Base-by-base conservation (phyloP, 306 rosid genomes). In the Luffa acutangula region DNA sequence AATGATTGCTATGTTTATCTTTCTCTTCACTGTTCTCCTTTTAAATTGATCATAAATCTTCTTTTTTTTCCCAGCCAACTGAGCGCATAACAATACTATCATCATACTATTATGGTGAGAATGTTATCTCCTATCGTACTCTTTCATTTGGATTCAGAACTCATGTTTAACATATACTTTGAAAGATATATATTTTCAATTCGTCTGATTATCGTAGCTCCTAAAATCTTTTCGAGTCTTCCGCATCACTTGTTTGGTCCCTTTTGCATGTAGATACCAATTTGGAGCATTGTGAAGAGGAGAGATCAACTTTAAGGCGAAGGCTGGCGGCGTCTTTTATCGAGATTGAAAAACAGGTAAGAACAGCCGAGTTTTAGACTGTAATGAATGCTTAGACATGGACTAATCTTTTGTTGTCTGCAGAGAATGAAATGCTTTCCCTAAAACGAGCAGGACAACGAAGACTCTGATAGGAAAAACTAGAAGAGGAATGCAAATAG, bases 351-450 rank as follows among this genome's bases (percentile, higher is more conserved):
- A 87, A 85, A 89, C 96, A 91, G 97, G 99, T 93, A 85, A 25
- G 60, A 9, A 75, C 7, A 42, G 43, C 42, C 59, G 1, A 31
- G 64, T 71, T 39, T 21, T 62, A 15, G 15, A 11, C 59, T 3
- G 4, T 41, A n/a, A 25, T 21, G 36, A 18, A 67, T 3, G 20
- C 39, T 53, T 13, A 48, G 46, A 85, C 76, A 43, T 78, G 43
- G n/a, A 67, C 72, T 78, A 62, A 65, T 87, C 59, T 42, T 51
- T 36, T 76, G 76, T 75, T 39, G 1, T 80, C 82, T 88, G 69
- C 97, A 93, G 97, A 93, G 97, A 87, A 90, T 93, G 96, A 95
- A 85, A 83, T 93, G 98, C 91, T 95, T 95, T 90, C 97, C 95
- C 59, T 92, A 85, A 94, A 73, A 73, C 39, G 75, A 13, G 39